phyloP scores from a whole-genome alignment of 148 eudicot genomes.

The Polygonum maritimum region DNA sequence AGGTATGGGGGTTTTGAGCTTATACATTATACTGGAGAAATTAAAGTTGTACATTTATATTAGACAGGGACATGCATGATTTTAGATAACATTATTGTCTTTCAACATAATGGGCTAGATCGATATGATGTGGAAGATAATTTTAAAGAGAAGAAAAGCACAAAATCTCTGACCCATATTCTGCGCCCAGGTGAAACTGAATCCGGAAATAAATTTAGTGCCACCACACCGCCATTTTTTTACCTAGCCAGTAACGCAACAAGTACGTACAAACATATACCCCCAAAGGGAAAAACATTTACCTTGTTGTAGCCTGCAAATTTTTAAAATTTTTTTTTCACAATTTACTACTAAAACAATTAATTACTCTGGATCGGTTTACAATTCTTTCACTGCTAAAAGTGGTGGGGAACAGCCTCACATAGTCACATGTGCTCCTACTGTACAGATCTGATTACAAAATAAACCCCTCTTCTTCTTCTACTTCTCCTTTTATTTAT shows the following conservation, averaged over 20 bases:
- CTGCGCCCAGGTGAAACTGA: constrained; percentile 9
- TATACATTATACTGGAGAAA: no score
- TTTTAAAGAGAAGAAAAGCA: not conserved
- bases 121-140: not conserved
- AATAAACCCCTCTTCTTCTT: not conserved
- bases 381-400: not conserved
- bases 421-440: not conserved
- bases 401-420: constrained; percentile 11
- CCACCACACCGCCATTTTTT: not conserved
- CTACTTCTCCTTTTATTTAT: no score
- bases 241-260: not conserved
- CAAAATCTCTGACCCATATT: constrained; percentile 10
- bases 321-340: not conserved
- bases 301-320: not conserved
- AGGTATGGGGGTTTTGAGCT: no score
- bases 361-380: not conserved
- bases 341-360: not conserved
- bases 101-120: not conserved
- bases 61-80: no score
- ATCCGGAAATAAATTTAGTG: not conserved
- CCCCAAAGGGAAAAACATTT: not conserved
- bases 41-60: no score
- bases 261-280: not conserved
- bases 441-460: constrained; percentile 7
- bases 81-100: not conserved